phyloP scores from a whole-genome alignment of 192 early-diverging fungal species.

The Coemansia sp. region DNA sequence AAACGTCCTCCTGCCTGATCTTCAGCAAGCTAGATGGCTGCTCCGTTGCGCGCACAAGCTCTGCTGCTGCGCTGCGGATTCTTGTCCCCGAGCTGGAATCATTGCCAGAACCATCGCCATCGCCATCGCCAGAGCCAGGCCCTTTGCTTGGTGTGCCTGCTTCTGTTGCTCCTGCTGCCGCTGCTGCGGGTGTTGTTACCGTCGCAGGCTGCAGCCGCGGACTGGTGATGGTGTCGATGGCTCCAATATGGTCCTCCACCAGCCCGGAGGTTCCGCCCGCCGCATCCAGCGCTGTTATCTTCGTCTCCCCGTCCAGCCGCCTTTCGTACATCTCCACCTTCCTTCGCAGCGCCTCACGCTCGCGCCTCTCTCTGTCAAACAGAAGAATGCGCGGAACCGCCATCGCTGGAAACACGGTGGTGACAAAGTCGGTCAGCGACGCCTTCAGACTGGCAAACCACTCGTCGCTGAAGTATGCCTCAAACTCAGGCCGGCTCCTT shows the following conservation, averaged over 20 bases:
- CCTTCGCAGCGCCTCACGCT: conserved; percentile 31
- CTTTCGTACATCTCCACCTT: conserved; percentile 35
- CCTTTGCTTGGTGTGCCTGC: background rate
- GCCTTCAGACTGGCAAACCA: conserved; percentile 39
- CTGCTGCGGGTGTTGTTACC: background rate
- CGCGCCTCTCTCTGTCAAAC: conserved; percentile 46
- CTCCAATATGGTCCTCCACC: conserved; percentile 51
- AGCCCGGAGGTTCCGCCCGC: conserved; percentile 16
- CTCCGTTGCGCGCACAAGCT: conserved; percentile 27
- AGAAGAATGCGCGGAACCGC: conserved; percentile 54
- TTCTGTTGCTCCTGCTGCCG: too few relatives aligned
- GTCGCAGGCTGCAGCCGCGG: conserved; percentile 12
- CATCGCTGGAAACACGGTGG: conserved; percentile 53
- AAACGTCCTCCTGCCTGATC: conserved; percentile 53
- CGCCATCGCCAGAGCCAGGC: background rate
- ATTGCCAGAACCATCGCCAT: too few relatives aligned
- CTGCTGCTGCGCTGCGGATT: background rate
- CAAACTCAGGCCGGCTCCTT: conserved; percentile 38
- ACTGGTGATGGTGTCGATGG: conserved; percentile 14
- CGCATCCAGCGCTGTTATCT: conserved; percentile 28
- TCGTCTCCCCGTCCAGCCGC: conserved; percentile 40
- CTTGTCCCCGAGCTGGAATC: background rate
- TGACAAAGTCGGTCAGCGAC: conserved; percentile 46
- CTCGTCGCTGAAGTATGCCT: conserved; percentile 47
- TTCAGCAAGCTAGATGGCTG: conserved; percentile 31